Percentiles rank a stretch among this genome's conserved stretches.
Conservation (phyloP, 768 basidiomycete genomes). For the Mrakia blollopis region DNA sequence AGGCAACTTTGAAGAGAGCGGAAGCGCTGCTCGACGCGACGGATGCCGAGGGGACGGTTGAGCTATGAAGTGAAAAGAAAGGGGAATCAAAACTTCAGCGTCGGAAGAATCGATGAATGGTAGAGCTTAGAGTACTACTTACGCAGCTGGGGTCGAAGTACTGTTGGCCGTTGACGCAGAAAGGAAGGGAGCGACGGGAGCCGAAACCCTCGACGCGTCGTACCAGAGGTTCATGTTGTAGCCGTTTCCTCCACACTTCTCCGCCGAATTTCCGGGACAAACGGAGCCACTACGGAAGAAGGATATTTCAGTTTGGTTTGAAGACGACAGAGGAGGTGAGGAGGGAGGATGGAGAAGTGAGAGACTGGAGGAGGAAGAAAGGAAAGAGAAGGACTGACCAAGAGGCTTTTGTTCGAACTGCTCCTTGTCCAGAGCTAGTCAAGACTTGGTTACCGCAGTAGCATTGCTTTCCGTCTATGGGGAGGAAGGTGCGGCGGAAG, state of each 20-base stretch:
- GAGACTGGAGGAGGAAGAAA: too few relatives aligned
- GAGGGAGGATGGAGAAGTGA: not conserved
- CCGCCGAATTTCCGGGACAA: not conserved
- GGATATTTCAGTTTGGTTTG: not conserved
- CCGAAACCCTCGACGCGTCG: not conserved
- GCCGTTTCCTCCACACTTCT: slow-evolving; percentile 13
- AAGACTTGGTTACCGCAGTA: not conserved
- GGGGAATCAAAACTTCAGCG: not conserved
- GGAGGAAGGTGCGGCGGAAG: too few relatives aligned
- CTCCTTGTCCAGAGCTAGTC: not conserved
- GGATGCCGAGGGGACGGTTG: not conserved
- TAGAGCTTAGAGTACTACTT: not conserved
- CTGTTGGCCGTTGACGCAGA: not conserved
- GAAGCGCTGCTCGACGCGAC: not conserved
- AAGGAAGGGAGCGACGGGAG: slow-evolving; percentile 4
- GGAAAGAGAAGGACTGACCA: not conserved
- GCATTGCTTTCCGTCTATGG: slow-evolving; percentile 1
- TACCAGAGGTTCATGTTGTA: not conserved
- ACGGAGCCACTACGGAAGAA: not conserved
- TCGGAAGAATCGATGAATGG: not conserved
- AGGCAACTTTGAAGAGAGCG: not conserved
- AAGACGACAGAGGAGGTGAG: not conserved
- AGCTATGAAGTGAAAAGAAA: not conserved
- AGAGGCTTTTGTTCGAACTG: not conserved
- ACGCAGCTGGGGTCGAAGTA: not conserved